phyloP scores from a whole-genome alignment of 768 basidiomycete genomes.

The Russula compacta region DNA sequence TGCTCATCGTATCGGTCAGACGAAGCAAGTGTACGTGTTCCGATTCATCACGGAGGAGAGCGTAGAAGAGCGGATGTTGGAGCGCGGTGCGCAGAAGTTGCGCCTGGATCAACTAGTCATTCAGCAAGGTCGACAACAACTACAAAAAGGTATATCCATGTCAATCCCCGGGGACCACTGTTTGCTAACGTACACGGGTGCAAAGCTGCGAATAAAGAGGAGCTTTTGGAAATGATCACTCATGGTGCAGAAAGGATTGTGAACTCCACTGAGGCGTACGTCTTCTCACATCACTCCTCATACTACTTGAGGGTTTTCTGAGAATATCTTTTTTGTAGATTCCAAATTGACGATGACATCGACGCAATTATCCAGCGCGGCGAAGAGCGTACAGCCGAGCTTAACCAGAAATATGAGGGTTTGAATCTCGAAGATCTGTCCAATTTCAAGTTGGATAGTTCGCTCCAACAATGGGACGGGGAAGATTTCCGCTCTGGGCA shows the following conservation, averaged over 20 bases:
- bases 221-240: slow-evolving; percentile 95
- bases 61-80: slow-evolving; percentile 92
- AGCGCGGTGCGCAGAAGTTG: slow-evolving; percentile 91
- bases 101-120: slow-evolving; percentile 94
- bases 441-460: slow-evolving; percentile 93
- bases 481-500: slow-evolving; percentile 79
- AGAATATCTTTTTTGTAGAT: slow-evolving; percentile 32
- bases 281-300: slow-evolving; percentile 3
- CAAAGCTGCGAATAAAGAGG: slow-evolving; percentile 88
- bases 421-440: slow-evolving; percentile 91
- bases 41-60: slow-evolving; percentile 94
- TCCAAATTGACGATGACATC: slow-evolving; percentile 81
- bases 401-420: slow-evolving; percentile 87
- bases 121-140: slow-evolving; percentile 84
- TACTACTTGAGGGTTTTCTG: not conserved
- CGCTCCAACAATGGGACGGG: slow-evolving; percentile 91
- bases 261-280: slow-evolving; percentile 65
- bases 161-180: not conserved
- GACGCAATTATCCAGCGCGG: slow-evolving; percentile 89
- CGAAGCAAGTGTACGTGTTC: slow-evolving; percentile 95
- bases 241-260: slow-evolving; percentile 98
- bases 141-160: slow-evolving; percentile 52
- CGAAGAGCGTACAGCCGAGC: slow-evolving; percentile 79
- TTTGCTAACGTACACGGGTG: not conserved
- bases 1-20: slow-evolving; percentile 93